Evolutionary conservation across 805 yeast species (phyloP), one percentile per base, ranked within the genome.

Genomic region (Lipomyces anomalus): DNA sequence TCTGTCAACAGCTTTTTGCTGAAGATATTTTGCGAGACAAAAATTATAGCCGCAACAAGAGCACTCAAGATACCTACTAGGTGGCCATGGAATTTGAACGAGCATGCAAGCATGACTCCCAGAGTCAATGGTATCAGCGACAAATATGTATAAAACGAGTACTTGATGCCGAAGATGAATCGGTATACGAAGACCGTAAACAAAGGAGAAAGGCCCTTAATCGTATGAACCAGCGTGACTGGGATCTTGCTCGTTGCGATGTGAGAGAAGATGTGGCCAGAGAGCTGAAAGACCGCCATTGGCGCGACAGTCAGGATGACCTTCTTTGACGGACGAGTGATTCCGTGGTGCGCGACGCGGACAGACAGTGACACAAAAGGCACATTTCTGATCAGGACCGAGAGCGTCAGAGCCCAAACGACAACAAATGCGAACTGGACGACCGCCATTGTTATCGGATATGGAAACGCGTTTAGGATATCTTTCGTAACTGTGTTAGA

Each of bases 151-250:
- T 75, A 71, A 6, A 58, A 40, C 43, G 73, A 72, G 70, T 84
- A 90, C 38, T 68, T 66, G 39, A 70, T 74, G 24, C 73, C 69
- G 60, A 82, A 83, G 32, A 82, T 44, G 9, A 80, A 49, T 53
- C 84, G 72, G 66, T 88, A 88, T 35, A 85, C 84, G 24, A 78
- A 64, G 9, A 92, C 97, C 0, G 97, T 90, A 40, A 86, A 76
- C 22, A 90, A 70, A 2, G 98, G 98, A 26, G 95, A 82, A 32
- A 90, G 69, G 1, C 96, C 92, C 67, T 92, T 92, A 57, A 90
- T 80, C 6, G 97, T 88, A 64, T 90, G 97, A 18, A 92, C 97
- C 53, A 89, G 68, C 4, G 96, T 84, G n/a, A 92, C 96, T 0
- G 96, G 96, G 42, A 92, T 85, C 50, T 84, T 65, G 1, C 89